Evolutionary conservation across 768 basidiomycete species (phyloP), one percentile per base, ranked within the genome.

Genomic region (Tephrocybe sp.): DNA sequence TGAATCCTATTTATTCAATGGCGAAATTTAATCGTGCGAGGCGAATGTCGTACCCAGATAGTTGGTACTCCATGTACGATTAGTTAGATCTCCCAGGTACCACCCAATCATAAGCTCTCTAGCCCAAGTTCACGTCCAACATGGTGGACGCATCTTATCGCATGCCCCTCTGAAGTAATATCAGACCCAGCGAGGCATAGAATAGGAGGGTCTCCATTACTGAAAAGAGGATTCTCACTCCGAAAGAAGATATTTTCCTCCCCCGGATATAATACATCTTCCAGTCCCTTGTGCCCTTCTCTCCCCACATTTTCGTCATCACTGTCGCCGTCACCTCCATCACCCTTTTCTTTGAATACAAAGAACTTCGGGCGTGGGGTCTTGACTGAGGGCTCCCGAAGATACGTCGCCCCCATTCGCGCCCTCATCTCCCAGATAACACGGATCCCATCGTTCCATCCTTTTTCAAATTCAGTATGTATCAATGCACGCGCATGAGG

Each of bases 371-470:
- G 15, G 26, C 5, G 15, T n/a, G n/a, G 40, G 45, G 18, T 27
- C 26, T 5, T 9, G 5, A 9, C 18, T 43, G 9, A 11, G 12
- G 31, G 22, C 22, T 21, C 26, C 60, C 36, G 9, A 41, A 1
- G 32, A 59, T n/a, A 77, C 24, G 78, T 81, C 53, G 73, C 66
- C 42, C 67, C 60, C 46, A 82, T 53, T 46, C 83, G 68, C 5
- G 60, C 64, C 25, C 78, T 73, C 12, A 72, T 75, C n/a, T 74
- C 73, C n/a, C 63, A 64, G 19, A 88, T 67, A 39, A 77, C 76
- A 13, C 68, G 63, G 38, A 87, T 57, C 3, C 86, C 87, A 55
- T 82, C 78, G 2, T 64, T 62, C 86, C 86, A 88, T 13, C 86
- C 87, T 22, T 65, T 70, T 59, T 72, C 72, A 57, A 88, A 90